Conservation (phyloP, 2,329 filamentous ascomycete genomes). For the Phialophora tarda region DNA sequence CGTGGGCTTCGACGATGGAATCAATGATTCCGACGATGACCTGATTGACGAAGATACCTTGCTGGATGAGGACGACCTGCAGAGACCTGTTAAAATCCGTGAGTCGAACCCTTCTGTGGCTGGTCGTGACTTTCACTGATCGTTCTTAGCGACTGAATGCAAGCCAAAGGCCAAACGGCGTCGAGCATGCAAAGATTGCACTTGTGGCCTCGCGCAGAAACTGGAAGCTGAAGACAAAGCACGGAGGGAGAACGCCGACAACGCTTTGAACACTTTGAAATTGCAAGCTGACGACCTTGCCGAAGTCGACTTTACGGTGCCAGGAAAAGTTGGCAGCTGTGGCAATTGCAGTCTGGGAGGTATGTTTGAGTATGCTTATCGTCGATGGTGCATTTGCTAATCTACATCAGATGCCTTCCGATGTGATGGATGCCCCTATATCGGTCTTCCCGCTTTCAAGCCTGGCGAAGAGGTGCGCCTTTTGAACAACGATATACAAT, state of each 20-base stretch:
- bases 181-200: slow-evolving; percentile 96
- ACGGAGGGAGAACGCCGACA: slow-evolving; percentile 69
- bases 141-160: slow-evolving; percentile 74
- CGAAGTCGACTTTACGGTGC: slow-evolving; percentile 96
- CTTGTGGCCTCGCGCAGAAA: slow-evolving; percentile 85
- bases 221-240: slow-evolving; percentile 82
- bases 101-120: slow-evolving; percentile 19
- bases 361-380: slow-evolving; percentile 14
- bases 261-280: slow-evolving; percentile 61
- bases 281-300: slow-evolving; percentile 77
- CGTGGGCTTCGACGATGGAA: slow-evolving; percentile 72
- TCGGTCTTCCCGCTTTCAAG: slow-evolving; percentile 94
- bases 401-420: slow-evolving; percentile 48
- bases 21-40: slow-evolving; percentile 73
- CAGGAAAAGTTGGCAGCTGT: slow-evolving; percentile 94
- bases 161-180: slow-evolving; percentile 85
- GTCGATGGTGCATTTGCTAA: slow-evolving; percentile 5
- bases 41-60: slow-evolving; percentile 90
- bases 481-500: slow-evolving; percentile 77
- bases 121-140: slow-evolving; percentile 39
- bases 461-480: slow-evolving; percentile 92
- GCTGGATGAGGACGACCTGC: slow-evolving; percentile 82
- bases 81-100: slow-evolving; percentile 65
- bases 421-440: slow-evolving; percentile 75
- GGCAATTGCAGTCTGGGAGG: slow-evolving; percentile 86